Evolutionary conservation across 192 early-diverging fungal genomes (phyloP), one percentile per base, ranked within the genome.

Genomic region (Umbelopsis sp.): DNA sequence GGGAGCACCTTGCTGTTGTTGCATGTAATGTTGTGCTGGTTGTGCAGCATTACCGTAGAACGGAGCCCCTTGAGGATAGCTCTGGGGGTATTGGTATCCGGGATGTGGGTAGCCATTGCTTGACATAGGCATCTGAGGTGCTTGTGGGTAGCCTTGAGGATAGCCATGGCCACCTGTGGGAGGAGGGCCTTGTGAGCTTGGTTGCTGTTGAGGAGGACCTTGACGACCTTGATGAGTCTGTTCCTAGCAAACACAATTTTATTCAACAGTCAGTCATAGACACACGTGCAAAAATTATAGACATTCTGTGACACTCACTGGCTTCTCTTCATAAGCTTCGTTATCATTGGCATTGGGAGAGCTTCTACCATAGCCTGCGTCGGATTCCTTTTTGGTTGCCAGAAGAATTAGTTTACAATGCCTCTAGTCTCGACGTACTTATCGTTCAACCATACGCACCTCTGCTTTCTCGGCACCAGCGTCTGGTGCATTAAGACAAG

Each of bases 401-500:
- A 41, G 5, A 41, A 41, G 2, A 30, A 41, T 41, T 41, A 41
- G 37, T 41, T 4, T 41, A 41, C 10, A 10, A 9, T 41, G 37
- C 0, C 37, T 9, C 0, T 41, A 41, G 27, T 41, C 37, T 6
- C 10, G 10, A 6, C 2, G 2, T 10, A 41, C 1, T 6, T 41
- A 6, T 41, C 0, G 7, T 41, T 10, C 37, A 41, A 41, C 5
- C 5, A 41, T 41, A 41, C 37, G 37, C 33, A 61, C 65, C 65
- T 66, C 65, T 46, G 41, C 27, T 47, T 48, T 48, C 65, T 66
- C 55, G 45, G 70, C n/a, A 18, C 35, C 46, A 33, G 69, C 64
- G 69, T 97, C 95, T n/a, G 92, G 89, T 16, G 93, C 89, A 81
- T 95, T 95, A 66, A 97, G 83, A 75, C 95, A 97, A 6, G 88